These are phyloP conservation scores for Kitagawia praeruptora DNA, from an alignment of 129 eudicot species.

Conservation along the genomic window DNA sequence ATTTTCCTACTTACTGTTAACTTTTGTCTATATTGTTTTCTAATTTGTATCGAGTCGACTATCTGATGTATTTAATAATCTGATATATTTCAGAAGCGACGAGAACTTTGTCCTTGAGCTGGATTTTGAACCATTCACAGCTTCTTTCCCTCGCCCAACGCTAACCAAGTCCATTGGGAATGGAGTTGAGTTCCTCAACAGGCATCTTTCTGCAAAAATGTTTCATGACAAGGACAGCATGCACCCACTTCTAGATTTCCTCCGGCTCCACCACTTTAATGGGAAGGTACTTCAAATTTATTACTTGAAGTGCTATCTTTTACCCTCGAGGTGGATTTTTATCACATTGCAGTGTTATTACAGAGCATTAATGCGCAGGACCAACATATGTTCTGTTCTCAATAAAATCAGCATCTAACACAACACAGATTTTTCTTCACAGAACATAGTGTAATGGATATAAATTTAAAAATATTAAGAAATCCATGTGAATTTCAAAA, in stretches of 20 bases:
- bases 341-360: neutral
- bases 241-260: slow-evolving; percentile 89
- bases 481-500: neutral
- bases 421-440: neutral
- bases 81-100: slow-evolving; percentile 30
- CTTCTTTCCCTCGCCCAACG: slow-evolving; percentile 77
- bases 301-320: neutral
- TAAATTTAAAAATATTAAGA: neutral
- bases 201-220: slow-evolving; percentile 97
- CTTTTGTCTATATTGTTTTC: neutral
- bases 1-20: neutral
- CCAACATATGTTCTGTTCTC: neutral
- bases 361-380: neutral
- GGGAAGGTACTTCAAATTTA: slow-evolving; percentile 50
- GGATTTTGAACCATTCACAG: slow-evolving; percentile 87
- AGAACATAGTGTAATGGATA: neutral
- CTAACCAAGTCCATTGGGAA: slow-evolving; percentile 92
- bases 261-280: slow-evolving; percentile 60
- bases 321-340: neutral
- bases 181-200: slow-evolving; percentile 92
- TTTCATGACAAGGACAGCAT: slow-evolving; percentile 93
- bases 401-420: neutral
- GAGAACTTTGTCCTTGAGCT: slow-evolving; percentile 89
- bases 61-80: neutral
- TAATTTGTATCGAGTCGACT: neutral